Conservation (phyloP, 2,329 filamentous ascomycete genomes). For the Chalaropsis thielavioides region DNA sequence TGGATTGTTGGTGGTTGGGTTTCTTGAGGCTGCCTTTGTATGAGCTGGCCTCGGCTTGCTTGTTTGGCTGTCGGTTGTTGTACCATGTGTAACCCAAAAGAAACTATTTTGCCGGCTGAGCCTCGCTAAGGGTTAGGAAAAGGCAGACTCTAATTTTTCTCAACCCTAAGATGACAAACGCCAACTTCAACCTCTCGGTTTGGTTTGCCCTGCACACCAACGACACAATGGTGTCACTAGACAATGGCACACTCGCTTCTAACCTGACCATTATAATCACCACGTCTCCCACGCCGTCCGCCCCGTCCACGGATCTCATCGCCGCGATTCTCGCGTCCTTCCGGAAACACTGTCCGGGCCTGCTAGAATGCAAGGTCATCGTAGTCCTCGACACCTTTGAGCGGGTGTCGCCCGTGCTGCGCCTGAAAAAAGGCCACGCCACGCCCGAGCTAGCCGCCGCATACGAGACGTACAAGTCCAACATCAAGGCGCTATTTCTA, state of each 20-base stretch:
- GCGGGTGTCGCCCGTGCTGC: slow-evolving; percentile 29
- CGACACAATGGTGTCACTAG: background rate
- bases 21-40: no score
- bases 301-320: slow-evolving; percentile 38
- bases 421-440: slow-evolving; percentile 40
- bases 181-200: background rate
- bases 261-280: slow-evolving; percentile 32
- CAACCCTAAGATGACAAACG: background rate
- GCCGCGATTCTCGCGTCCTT: slow-evolving; percentile 34
- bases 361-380: slow-evolving; percentile 32
- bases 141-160: background rate
- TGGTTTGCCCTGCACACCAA: background rate
- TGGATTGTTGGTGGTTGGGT: no score
- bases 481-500: slow-evolving; percentile 30
- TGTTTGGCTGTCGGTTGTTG: no score
- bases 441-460: slow-evolving; percentile 31
- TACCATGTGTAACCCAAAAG: no score
- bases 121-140: background rate
- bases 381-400: slow-evolving; percentile 41
- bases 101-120: no score
- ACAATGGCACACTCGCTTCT: background rate
- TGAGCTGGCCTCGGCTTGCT: no score
- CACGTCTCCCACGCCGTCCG: slow-evolving; percentile 41
- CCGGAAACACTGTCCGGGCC: slow-evolving; percentile 27
- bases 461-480: slow-evolving; percentile 33